These are phyloP conservation scores for Leishmania turanica DNA, from an alignment of 208 protist species.

Conservation along the genomic window DNA sequence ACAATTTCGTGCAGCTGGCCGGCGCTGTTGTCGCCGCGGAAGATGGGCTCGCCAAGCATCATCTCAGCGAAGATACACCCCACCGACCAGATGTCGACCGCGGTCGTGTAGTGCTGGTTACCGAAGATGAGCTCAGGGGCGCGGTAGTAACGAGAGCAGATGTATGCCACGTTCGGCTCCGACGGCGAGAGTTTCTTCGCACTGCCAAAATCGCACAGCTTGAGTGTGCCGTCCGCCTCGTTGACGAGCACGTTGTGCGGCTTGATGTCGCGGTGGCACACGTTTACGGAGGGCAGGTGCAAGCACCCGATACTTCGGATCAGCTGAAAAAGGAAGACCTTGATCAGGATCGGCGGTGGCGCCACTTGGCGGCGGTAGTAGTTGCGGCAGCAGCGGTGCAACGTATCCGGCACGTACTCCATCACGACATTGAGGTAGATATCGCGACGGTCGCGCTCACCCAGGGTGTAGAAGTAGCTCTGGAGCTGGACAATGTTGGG, in stretches of 20 bases:
- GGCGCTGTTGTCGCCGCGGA: slow-evolving; percentile 98
- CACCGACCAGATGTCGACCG: slow-evolving; percentile 99
- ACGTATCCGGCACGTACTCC: slow-evolving; percentile 99
- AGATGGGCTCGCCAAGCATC: slow-evolving; percentile 99
- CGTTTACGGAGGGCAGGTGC: slow-evolving; percentile 91
- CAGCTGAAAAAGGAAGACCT: slow-evolving; percentile 89
- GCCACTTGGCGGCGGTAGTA: slow-evolving; percentile 92
- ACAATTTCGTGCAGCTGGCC: slow-evolving; percentile 98
- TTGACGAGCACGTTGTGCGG: slow-evolving; percentile 99
- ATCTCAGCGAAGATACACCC: slow-evolving; percentile 99
- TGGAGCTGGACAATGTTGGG: slow-evolving; percentile 95
- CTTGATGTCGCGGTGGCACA: slow-evolving; percentile 99
- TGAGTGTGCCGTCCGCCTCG: slow-evolving; percentile 93
- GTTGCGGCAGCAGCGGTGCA: slow-evolving; percentile 95
- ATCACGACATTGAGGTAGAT: slow-evolving; percentile 99
- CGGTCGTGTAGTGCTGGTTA: slow-evolving; percentile 98
- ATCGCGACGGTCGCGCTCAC: slow-evolving; percentile 93
- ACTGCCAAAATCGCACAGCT: slow-evolving; percentile 98
- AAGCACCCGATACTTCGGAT: slow-evolving; percentile 95
- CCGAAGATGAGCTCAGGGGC: slow-evolving; percentile 99
- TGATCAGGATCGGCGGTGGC: slow-evolving; percentile 77
- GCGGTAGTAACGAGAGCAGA: slow-evolving; percentile 99
- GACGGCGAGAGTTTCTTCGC: slow-evolving; percentile 99
- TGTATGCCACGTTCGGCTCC: slow-evolving; percentile 99
- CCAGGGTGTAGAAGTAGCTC: slow-evolving; percentile 97